Evolutionary conservation across 371 early-diverging fungal genomes (phyloP).

Genomic region (Haplosporangium sp.): DNA sequence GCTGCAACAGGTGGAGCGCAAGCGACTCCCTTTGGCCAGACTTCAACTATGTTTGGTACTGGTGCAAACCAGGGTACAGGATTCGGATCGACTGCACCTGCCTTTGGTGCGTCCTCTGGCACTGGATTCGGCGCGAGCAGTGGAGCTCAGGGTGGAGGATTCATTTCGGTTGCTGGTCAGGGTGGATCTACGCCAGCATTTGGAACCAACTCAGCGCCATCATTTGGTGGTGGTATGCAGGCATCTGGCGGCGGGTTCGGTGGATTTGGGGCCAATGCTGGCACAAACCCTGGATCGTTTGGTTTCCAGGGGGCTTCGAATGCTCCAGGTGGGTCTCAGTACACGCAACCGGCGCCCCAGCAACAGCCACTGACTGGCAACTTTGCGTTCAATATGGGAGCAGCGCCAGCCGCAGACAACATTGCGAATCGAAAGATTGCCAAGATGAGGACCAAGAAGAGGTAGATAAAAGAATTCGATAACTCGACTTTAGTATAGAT

Average conservation of each 20-base stretch:
- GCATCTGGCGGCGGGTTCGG: conserved; percentile 20
- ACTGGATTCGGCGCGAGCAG: conserved; percentile 15
- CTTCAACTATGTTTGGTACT: conserved; percentile 4
- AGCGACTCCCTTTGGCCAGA: background rate
- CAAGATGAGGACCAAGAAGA: conserved; percentile 31
- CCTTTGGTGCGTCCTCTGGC: conserved; percentile 10
- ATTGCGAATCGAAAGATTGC: conserved; percentile 35
- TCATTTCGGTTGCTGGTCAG: conserved; percentile 18
- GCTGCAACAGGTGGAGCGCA: background rate
- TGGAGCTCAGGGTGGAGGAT: conserved; percentile 6
- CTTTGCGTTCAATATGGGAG: conserved; percentile 40
- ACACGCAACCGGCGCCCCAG: conserved; percentile 11
- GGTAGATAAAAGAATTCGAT: conserved; percentile 1
- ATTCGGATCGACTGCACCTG: conserved; percentile 16
- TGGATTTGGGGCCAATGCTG: conserved; percentile 20
- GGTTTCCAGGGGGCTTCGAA: conserved; percentile 21
- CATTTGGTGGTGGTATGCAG: conserved; percentile 9
- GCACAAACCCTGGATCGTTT: conserved; percentile 15
- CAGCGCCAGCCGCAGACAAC: conserved; percentile 7
- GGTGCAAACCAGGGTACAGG: background rate
- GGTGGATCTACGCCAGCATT: background rate
- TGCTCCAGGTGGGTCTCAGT: conserved; percentile 32
- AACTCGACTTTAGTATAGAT: background rate
- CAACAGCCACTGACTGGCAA: conserved; percentile 14
- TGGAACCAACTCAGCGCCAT: background rate